A percentile compares a stretch with the other conserved stretches of the same genome.
Conservation (phyloP, 495 filamentous ascomycete genomes). For the Xylaria longipes region DNA sequence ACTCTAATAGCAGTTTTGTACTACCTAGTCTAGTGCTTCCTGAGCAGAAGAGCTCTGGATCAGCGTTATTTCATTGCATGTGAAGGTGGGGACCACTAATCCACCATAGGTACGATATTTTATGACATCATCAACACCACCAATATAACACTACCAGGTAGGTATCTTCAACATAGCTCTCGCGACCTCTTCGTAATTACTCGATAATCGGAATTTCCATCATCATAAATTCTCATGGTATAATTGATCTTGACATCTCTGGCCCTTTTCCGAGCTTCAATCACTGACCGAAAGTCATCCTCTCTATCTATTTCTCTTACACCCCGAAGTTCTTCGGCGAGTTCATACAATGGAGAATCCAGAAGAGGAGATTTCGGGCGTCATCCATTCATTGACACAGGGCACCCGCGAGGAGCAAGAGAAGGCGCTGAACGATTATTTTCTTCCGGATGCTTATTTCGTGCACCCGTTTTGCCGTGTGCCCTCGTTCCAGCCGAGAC, state of each 20-base stretch:
- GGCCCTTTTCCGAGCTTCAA: neutral
- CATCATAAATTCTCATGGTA: neutral
- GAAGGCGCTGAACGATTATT: conserved; percentile 69
- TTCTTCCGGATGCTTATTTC: conserved; percentile 72
- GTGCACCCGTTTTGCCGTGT: conserved; percentile 83
- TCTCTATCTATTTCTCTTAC: neutral
- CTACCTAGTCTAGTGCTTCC: neutral
- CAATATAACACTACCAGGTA: neutral
- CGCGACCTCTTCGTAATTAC: neutral
- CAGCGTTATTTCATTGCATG: neutral
- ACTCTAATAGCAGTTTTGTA: neutral
- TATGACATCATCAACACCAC: conserved; percentile 17
- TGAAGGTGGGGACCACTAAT: neutral
- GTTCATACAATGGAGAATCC: conserved; percentile 33
- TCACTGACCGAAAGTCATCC: neutral
- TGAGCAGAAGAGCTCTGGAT: neutral
- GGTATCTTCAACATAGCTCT: neutral
- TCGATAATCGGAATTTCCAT: neutral
- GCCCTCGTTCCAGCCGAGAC: conserved; percentile 56
- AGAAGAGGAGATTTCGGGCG: conserved; percentile 51
- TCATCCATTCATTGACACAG: conserved; percentile 73
- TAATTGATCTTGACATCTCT: neutral
- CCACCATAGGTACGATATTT: neutral
- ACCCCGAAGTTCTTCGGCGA: neutral
- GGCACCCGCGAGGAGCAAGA: conserved; percentile 67